Base-by-base conservation (phyloP, 371 early-diverging fungal species). In the Mycotypha africana region DNA sequence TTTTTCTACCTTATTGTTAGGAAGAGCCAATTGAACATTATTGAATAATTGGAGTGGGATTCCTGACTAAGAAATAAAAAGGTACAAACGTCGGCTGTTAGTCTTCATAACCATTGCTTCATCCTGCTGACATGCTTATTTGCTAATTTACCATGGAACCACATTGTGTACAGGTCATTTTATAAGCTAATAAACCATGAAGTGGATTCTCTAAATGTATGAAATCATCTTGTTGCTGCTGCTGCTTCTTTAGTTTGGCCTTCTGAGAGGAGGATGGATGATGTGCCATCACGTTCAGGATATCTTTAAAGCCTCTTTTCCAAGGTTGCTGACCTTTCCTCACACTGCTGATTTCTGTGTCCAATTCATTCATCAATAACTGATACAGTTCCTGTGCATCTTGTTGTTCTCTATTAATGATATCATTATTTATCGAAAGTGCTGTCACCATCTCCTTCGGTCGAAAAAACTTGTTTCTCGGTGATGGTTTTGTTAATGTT, bases 371-470 rank as follows among this genome's bases (percentile, higher is more conserved):
- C 1, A 84, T 81, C 3, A 95, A 70, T 1, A 91, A 62, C 51
- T 92, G 90, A 45, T 92, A 88, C 5, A 92, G 72, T 57, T 95
- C 95, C 56, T 95, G 95, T 2, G 95, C 95, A 57, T 95, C 95
- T 70, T 94, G 85, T 45, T 90, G 90, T 50, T 84, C 82, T 47
- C 72, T 76, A 52, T 84, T 83, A 50, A 77, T 70, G 15, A 85
- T 51, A 8, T 53, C 50, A 28, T 17, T 38, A 31, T 44, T 33
- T 0, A n/a, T 34, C 10, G 42, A 36, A 38, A 74, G 31, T 21
- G 62, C 55, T 0, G 45, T 38, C 0, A 70, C 60, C 23, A 74
- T 44, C 9, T 62, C 68, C 4, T 24, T 48, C 0, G 74, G 70
- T 17, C 53, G 42, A 35, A 74, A 67, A n/a, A 62, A 35, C 0